Base-by-base conservation (phyloP, 2,329 filamentous ascomycete genomes). In the Sphaerulina vaccinii region DNA sequence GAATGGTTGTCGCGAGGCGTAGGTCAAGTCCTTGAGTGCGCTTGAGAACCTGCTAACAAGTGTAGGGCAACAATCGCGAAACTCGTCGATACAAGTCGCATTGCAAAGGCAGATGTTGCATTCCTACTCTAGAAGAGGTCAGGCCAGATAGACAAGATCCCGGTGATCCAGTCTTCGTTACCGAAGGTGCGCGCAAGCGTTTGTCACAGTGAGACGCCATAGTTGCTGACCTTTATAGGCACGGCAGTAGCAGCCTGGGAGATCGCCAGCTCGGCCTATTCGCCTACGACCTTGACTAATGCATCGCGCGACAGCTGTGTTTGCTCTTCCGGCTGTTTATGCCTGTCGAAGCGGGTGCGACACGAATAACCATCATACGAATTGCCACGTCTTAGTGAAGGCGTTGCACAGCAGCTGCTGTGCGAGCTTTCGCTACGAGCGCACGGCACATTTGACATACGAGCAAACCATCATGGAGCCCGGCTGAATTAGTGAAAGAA, bases 41-140 rank as follows among this genome's bases (percentile, higher is more conserved):
- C n/a, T 27, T 42, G 9, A 16, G 29, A 7, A 15, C 22, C 19
- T 41, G 43, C 52, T 54, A 24, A 50, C 5, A 29, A 27, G 5
- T 5, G 15, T 32, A 51, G 46, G 57, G 57, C 24, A 51, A 52
- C 33, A 53, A 53, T 37, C 47, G 48, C 11, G 38, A 32, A 6
- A 57, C 57, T 19, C 32, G 42, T n/a, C 55, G 52, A 16, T 56
- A 57, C 40, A 21, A 47, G 32, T 49, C 52, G n/a, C 53, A 56
- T 29, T 60, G 57, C 37, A 48, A 39, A 32, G 55, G 57, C 21
- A 45, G 48, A 23, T 58, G 57, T 41, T 41, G 43, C 35, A 56
- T 60, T 24, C 55, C 57, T 18, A 52, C 57, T 9, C 42, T 60
- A 5, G 47, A 54, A 29, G 57, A 58, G 32, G 54, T 60, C 10